phyloP scores from a whole-genome alignment of 345 rosid species.

The Balakata baccata region DNA sequence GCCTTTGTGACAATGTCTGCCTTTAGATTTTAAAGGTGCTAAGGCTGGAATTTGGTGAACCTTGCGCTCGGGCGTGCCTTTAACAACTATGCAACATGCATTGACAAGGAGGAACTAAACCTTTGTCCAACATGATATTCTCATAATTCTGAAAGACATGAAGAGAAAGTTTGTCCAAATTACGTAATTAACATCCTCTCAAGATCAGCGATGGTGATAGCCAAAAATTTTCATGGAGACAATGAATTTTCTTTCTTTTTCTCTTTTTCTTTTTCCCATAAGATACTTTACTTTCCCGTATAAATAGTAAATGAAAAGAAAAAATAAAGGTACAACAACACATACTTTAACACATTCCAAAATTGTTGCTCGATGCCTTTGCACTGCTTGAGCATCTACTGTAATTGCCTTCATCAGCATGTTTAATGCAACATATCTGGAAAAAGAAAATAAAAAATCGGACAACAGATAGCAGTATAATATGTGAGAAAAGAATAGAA shows the following conservation, averaged over 20 bases:
- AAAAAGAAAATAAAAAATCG: constrained; percentile 19
- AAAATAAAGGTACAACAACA: neutral
- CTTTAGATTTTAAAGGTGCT: no score
- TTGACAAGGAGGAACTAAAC: neutral
- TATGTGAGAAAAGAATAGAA: neutral
- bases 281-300: neutral
- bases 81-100: no score
- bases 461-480: constrained; percentile 10
- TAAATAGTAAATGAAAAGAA: neutral
- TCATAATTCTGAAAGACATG: neutral
- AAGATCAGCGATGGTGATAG: neutral
- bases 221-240: neutral
- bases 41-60: no score
- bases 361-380: constrained; percentile 90
- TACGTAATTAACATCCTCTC: neutral
- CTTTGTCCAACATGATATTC: neutral
- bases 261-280: neutral
- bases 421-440: constrained; percentile 93
- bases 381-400: constrained; percentile 93
- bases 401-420: constrained; percentile 92
- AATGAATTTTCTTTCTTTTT: neutral
- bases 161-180: neutral
- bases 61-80: no score
- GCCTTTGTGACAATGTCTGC: no score
- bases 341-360: constrained; percentile 98